A percentile compares a stretch with the other conserved stretches of the same genome.
Evolutionary conservation across 2,329 filamentous ascomycete genomes (phyloP).

Genomic region (Diatrype stigma): DNA sequence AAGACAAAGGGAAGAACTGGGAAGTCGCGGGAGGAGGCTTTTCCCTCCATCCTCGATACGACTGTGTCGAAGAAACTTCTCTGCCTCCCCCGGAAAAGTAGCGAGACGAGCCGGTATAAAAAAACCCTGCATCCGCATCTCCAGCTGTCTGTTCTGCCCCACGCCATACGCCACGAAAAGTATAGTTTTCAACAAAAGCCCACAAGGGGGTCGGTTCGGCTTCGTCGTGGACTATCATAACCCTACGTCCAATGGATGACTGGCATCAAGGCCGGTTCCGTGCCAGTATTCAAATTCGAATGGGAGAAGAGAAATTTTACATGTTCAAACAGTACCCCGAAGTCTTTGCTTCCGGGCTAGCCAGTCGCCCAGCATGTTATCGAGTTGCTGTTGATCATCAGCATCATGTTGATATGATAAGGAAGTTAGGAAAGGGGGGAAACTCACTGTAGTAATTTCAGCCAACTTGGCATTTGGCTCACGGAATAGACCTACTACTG

Average conservation of each 20-base stretch:
- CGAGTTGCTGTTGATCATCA: constrained; percentile 58
- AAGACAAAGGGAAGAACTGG: neutral
- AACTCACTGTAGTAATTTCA: constrained; percentile 73
- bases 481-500: constrained; percentile 76
- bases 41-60: constrained; percentile 1
- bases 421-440: neutral
- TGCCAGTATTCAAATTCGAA: constrained; percentile 9
- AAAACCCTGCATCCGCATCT: too few species aligned
- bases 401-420: constrained; percentile 14
- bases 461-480: constrained; percentile 83
- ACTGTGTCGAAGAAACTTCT: neutral
- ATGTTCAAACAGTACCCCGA: constrained; percentile 42
- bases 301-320: constrained; percentile 4
- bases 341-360: constrained; percentile 66
- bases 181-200: too few species aligned
- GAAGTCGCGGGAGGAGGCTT: neutral
- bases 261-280: too few species aligned
- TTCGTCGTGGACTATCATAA: too few species aligned
- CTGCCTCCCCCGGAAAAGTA: too few species aligned
- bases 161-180: too few species aligned
- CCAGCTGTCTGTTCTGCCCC: too few species aligned
- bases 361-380: constrained; percentile 82
- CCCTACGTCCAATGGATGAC: too few species aligned
- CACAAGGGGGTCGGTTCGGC: too few species aligned
- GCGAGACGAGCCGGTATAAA: too few species aligned